Evolutionary conservation across 1,139 yeast species (phyloP).

Genomic region (Geotrichum phurueaensis): DNA sequence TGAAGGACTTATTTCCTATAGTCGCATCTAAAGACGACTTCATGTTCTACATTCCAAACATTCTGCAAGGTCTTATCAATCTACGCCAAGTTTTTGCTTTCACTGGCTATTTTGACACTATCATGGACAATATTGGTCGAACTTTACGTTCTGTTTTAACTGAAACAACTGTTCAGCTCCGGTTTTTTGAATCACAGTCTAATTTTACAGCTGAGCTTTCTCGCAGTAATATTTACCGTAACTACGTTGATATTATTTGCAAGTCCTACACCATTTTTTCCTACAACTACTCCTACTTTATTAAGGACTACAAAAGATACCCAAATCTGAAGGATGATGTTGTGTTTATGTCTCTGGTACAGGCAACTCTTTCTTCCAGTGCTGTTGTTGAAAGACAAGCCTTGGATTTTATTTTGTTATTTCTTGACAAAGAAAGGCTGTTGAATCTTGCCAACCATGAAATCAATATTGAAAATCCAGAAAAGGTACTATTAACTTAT

Average conservation of each 20-base stretch:
- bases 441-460: background rate
- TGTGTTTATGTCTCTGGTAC: constrained; percentile 8
- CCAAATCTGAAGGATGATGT: constrained; percentile 10
- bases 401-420: constrained; percentile 7
- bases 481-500: background rate
- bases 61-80: constrained; percentile 18
- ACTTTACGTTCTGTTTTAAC: constrained; percentile 1
- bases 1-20: constrained; percentile 14
- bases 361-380: constrained; percentile 12
- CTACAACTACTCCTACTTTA: constrained; percentile 23
- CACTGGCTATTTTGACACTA: constrained; percentile 6
- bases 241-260: constrained; percentile 15
- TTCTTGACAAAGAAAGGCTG: constrained; percentile 3
- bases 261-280: constrained; percentile 20
- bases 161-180: constrained; percentile 17
- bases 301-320: constrained; percentile 22
- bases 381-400: constrained; percentile 8
- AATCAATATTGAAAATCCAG: constrained; percentile 1
- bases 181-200: constrained; percentile 18
- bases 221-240: constrained; percentile 10
- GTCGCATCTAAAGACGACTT: constrained; percentile 15
- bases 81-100: constrained; percentile 15
- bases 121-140: constrained; percentile 3
- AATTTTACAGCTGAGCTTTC: constrained; percentile 14
- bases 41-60: constrained; percentile 17